Evolutionary conservation across 1,139 yeast genomes (phyloP), one percentile per base, ranked within the genome.

Genomic region (Diutina sp.): DNA sequence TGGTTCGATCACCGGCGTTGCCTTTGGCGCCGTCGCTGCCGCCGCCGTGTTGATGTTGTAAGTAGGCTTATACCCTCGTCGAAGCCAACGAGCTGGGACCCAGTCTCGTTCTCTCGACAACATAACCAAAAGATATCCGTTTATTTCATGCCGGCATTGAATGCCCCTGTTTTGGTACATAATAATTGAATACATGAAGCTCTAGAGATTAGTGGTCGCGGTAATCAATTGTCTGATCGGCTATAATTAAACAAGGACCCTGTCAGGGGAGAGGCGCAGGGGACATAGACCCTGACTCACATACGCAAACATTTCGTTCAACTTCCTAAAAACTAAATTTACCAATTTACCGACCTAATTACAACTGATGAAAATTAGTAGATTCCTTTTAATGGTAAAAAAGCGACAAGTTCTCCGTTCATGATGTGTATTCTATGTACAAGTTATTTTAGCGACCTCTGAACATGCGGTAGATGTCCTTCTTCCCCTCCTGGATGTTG

Each of bases 391-490:
- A n/a, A n/a, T n/a, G n/a, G n/a, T n/a, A n/a, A n/a, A n/a, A n/a
- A n/a, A n/a, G n/a, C n/a, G n/a, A n/a, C n/a, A n/a, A n/a, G n/a
- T n/a, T n/a, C n/a, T 21, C 25, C 25, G 25, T 21, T 21, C 4
- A 21, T 21, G 25, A 21, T 21, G 25, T 21, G 25, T 21, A 35
- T 35, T 35, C 28, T 48, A 48, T 48, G 32, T 48, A 48, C 51
- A 48, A 48, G 51, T 53, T 21, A 21, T 21, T 21, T 48, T 69
- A 82, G 65, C 86, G 83, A 38, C 85, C 85, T 64, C 84, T 75
- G 69, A 71, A 83, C 68, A 78, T 62, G 65, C 69, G 75, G 64
- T 79, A 83, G 65, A 77, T 68, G 8, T 78, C 77, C 57, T 77
- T 78, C 64, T 82, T 76, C 28, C 84, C 69, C 58, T 73, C 72